A percentile compares a stretch with the other conserved stretches of the same genome.
Conservation (phyloP, 2,329 filamentous ascomycete genomes). For the Ceratocystis lukuohia region DNA sequence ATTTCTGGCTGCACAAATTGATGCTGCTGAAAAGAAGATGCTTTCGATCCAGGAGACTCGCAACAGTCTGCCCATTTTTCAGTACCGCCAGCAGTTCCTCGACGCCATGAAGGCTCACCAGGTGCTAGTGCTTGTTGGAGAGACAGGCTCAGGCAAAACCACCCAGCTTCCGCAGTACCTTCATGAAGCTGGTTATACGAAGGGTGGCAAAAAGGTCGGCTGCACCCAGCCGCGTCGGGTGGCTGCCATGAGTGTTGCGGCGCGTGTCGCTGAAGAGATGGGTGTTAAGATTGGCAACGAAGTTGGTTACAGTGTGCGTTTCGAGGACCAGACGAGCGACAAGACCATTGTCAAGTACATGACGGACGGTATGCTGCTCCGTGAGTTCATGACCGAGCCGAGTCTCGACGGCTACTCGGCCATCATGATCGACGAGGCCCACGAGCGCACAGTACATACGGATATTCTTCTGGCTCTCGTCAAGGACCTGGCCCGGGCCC, state of each 20-base stretch:
- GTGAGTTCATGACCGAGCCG: constrained; percentile 81
- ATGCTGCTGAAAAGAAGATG: constrained; percentile 78
- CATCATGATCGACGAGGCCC: constrained; percentile 94
- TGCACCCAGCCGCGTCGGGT: constrained; percentile 93
- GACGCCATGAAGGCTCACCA: constrained; percentile 78
- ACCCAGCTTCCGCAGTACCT: constrained; percentile 92
- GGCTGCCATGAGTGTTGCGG: constrained; percentile 94
- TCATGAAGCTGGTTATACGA: constrained; percentile 80
- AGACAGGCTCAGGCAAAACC: constrained; percentile 91
- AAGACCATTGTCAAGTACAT: constrained; percentile 91
- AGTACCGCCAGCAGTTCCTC: constrained; percentile 73
- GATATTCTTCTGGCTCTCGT: constrained; percentile 80
- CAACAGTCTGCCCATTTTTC: constrained; percentile 80
- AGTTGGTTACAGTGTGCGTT: constrained; percentile 88
- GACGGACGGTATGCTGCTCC: constrained; percentile 90
- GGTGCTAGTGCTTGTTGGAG: constrained; percentile 80
- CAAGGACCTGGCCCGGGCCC: constrained; percentile 72
- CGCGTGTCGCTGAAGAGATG: constrained; percentile 88
- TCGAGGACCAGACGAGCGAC: constrained; percentile 82
- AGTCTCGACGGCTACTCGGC: constrained; percentile 70
- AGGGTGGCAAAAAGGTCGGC: constrained; percentile 69
- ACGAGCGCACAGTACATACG: constrained; percentile 82
- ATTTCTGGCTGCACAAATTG: constrained; percentile 64
- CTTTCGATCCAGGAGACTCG: constrained; percentile 81
- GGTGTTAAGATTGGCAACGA: constrained; percentile 80